phyloP scores from a whole-genome alignment of 768 basidiomycete species.

The Leccinum imitatum region DNA sequence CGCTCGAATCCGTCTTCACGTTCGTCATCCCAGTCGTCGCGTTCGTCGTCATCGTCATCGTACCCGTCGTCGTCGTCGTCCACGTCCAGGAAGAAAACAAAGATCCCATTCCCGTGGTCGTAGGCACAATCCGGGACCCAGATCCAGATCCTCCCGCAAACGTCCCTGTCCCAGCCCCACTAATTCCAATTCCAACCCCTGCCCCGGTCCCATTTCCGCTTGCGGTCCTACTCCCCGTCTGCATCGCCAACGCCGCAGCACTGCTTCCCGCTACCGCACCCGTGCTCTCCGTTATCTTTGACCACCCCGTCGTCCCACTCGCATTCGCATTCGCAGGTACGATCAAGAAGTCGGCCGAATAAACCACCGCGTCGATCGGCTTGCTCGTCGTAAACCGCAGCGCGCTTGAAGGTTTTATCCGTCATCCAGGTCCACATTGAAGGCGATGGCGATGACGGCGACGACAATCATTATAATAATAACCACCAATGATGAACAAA shows the following conservation, averaged over 20 bases:
- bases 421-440: neutral
- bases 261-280: slow-evolving; percentile 1
- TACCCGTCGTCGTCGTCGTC: slow-evolving; percentile 3
- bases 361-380: slow-evolving; percentile 36
- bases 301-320: slow-evolving; percentile 2
- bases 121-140: slow-evolving; percentile 1
- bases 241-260: slow-evolving; percentile 6
- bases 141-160: slow-evolving; percentile 2
- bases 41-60: neutral
- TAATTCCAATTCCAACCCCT: neutral
- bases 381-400: slow-evolving; percentile 33
- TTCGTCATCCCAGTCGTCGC: neutral
- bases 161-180: neutral
- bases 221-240: slow-evolving; percentile 1
- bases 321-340: slow-evolving; percentile 22
- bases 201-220: neutral
- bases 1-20: neutral
- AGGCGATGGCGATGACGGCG: neutral
- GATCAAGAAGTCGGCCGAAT: slow-evolving; percentile 54
- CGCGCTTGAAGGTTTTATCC: slow-evolving; percentile 15
- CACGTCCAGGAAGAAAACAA: neutral
- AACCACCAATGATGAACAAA: neutral
- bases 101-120: slow-evolving; percentile 5
- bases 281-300: neutral
- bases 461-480: neutral